Percentiles rank a stretch among this genome's conserved stretches.
phyloP scores from a whole-genome alignment of 306 rosid genomes.

The Senna siamea region DNA sequence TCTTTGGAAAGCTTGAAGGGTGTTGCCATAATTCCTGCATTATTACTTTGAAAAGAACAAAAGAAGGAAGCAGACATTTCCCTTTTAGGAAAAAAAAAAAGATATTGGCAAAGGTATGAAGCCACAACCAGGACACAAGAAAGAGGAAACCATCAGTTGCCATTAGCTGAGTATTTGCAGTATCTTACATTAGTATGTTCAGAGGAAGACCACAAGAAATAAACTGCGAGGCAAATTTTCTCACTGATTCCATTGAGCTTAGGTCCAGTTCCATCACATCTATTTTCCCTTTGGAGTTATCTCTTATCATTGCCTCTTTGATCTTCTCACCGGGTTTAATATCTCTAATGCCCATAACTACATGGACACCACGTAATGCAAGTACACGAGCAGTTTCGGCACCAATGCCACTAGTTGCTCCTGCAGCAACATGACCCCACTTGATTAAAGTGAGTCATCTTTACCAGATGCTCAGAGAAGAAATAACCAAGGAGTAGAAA shows the following conservation, averaged over 20 bases:
- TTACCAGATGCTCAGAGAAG: background rate
- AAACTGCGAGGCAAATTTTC: conserved; percentile 64
- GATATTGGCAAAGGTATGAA: background rate
- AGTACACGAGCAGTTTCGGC: conserved; percentile 72
- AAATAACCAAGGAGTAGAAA: background rate
- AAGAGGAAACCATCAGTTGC: conserved; percentile 7
- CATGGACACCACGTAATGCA: conserved; percentile 76
- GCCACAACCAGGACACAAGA: conserved; percentile 15
- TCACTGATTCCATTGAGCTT: conserved; percentile 64
- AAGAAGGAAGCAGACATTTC: conserved; percentile 5
- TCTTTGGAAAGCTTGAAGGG: conserved; percentile 75
- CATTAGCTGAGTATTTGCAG: conserved; percentile 1
- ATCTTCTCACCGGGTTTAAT: conserved; percentile 52
- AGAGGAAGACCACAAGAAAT: conserved; percentile 59
- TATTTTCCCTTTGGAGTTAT: conserved; percentile 63
- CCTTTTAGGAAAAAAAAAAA: background rate
- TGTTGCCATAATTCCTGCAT: conserved; percentile 83
- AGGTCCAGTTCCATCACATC: conserved; percentile 77
- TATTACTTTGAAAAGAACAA: conserved; percentile 55
- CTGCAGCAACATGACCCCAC: conserved; percentile 42
- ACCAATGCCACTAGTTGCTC: conserved; percentile 84
- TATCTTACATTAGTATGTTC: conserved; percentile 70
- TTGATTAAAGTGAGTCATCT: conserved; percentile 2
- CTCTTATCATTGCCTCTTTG: conserved; percentile 57
- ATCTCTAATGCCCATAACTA: conserved; percentile 71